phyloP scores from a whole-genome alignment of 805 yeast genomes.

The Myxozyma melibiosi region DNA sequence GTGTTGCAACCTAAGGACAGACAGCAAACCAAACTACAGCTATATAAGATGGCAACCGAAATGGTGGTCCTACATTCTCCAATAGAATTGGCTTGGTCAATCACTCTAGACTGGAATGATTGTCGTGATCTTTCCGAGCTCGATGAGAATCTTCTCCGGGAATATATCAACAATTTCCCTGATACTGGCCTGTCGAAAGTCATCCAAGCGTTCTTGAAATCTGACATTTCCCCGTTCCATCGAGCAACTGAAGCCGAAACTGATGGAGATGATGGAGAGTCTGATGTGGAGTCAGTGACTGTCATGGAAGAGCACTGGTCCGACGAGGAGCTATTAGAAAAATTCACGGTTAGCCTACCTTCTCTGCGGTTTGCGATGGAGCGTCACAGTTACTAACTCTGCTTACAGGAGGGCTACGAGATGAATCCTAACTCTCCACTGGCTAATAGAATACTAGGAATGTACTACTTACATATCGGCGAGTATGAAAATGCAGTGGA shows the following conservation, averaged over 20 bases:
- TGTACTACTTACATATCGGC: slow-evolving; percentile 58
- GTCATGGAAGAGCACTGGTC: slow-evolving; percentile 16
- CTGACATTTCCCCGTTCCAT: slow-evolving; percentile 68
- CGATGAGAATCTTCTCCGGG: slow-evolving; percentile 51
- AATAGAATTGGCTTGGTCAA: slow-evolving; percentile 68
- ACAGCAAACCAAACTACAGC: slow-evolving; percentile 43
- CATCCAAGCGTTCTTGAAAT: slow-evolving; percentile 62
- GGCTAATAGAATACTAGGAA: slow-evolving; percentile 66
- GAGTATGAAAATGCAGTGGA: slow-evolving; percentile 67
- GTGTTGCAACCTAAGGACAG: slow-evolving; percentile 48
- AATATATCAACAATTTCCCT: slow-evolving; percentile 59
- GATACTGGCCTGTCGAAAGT: slow-evolving; percentile 63
- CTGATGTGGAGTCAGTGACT: neutral
- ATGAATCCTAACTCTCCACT: slow-evolving; percentile 50
- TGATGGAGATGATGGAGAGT: slow-evolving; percentile 37
- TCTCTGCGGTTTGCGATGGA: too few species aligned
- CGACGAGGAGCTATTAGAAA: slow-evolving; percentile 16
- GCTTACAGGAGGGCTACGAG: slow-evolving; percentile 49
- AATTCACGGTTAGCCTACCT: slow-evolving; percentile 5
- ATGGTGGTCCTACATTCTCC: slow-evolving; percentile 66
- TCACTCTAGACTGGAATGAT: slow-evolving; percentile 76
- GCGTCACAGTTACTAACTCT: neutral
- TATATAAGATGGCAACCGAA: slow-evolving; percentile 56
- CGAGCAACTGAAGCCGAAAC: slow-evolving; percentile 13
- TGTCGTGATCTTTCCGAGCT: slow-evolving; percentile 52